phyloP scores from a whole-genome alignment of 83 land plant genomes.

The Picea abies region DNA sequence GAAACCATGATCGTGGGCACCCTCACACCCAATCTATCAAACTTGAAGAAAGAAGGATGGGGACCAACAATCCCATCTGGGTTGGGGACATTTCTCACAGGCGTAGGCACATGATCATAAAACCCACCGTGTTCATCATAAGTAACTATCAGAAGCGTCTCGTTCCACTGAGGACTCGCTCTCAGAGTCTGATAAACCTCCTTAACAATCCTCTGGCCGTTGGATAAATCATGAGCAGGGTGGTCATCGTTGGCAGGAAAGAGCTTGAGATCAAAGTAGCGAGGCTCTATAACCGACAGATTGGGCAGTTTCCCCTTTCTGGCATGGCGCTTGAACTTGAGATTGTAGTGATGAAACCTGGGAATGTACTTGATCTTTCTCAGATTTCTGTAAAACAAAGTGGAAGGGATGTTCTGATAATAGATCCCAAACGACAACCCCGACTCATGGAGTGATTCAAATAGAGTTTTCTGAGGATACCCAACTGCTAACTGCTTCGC shows the following conservation, averaged over 20 bases:
- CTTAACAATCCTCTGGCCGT: conserved; percentile 87
- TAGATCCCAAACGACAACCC: conserved; percentile 72
- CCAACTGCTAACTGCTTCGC: conserved; percentile 52
- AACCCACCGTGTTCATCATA: conserved; percentile 97
- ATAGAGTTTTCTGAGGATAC: conserved; percentile 89
- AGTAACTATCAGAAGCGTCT: conserved; percentile 71
- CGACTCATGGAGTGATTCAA: conserved; percentile 71
- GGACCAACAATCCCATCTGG: conserved; percentile 82
- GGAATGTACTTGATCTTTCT: conserved; percentile 67
- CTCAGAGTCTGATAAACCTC: conserved; percentile 81
- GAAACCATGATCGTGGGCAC: conserved; percentile 88
- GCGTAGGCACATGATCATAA: conserved; percentile 85
- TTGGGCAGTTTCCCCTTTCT: conserved; percentile 61
- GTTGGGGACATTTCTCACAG: conserved; percentile 59
- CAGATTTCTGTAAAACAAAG: conserved; percentile 72
- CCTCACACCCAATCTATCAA: conserved; percentile 82
- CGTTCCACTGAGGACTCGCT: conserved; percentile 89
- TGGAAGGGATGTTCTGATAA: conserved; percentile 75
- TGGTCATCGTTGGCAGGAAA: conserved; percentile 87
- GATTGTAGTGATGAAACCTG: conserved; percentile 47
- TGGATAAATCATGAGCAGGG: conserved; percentile 85
- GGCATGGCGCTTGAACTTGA: conserved; percentile 64
- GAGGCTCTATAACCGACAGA: conserved; percentile 86
- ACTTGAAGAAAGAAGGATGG: conserved; percentile 60
- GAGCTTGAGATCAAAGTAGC: conserved; percentile 48